Conservation (phyloP, 73 alveolate species). For the Symbiodinium pilosum region DNA sequence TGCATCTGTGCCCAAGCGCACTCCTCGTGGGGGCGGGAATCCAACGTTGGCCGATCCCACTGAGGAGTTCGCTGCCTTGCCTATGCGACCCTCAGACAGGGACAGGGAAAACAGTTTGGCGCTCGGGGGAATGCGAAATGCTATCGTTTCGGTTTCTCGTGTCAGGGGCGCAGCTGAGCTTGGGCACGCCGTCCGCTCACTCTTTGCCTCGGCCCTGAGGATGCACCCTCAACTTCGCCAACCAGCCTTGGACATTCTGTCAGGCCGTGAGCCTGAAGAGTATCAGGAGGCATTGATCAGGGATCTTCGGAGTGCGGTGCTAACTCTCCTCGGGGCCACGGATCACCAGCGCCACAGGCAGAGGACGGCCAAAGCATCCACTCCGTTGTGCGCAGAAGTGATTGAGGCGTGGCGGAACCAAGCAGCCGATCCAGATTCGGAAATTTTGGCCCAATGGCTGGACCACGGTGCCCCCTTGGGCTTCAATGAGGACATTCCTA, state of each 20-base stretch:
- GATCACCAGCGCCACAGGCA: no score
- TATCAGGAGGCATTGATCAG: not conserved
- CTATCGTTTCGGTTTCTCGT: not conserved
- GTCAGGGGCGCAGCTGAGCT: no score
- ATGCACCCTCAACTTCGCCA: not conserved
- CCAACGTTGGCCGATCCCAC: not conserved
- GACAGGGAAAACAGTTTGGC: not conserved
- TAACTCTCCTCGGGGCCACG: not conserved
- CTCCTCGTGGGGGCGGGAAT: no score
- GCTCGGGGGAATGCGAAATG: constrained; percentile 22
- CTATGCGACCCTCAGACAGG: not conserved
- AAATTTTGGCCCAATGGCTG: not conserved
- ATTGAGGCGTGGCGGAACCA: not conserved
- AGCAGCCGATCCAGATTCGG: not conserved
- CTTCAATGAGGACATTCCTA: not conserved
- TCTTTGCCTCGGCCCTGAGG: not conserved
- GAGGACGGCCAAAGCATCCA: not conserved
- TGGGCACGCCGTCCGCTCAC: not conserved
- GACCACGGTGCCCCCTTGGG: constrained; percentile 19
- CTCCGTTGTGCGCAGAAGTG: not conserved
- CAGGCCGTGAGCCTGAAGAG: not conserved
- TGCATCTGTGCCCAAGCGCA: no score
- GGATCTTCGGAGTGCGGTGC: not conserved
- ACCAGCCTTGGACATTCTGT: not conserved
- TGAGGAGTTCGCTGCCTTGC: not conserved